Base-by-base conservation (phyloP, 148 eudicot genomes). In the Camellia granthamiana region DNA sequence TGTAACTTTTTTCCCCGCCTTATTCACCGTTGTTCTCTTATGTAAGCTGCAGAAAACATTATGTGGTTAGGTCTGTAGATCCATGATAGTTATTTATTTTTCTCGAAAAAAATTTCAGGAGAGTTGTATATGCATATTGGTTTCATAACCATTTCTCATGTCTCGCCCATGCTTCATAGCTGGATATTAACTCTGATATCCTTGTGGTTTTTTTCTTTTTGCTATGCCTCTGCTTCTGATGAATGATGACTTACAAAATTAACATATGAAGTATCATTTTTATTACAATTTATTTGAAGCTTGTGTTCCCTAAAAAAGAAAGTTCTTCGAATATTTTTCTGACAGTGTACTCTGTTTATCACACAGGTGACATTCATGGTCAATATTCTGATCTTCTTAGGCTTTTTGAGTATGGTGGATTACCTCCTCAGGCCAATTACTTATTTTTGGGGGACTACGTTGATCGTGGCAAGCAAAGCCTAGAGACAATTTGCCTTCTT, bases 371-470 rank as follows among this genome's bases (percentile, higher is more conserved):
- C 76, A 84, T 89, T 78, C 91, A 88, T 79, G 91, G 91, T 67
- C 91, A 86, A 77, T 86, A 86, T 83, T 87, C 91, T 80, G 91
- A 89, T 81, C 91, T 89, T 74, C 83, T 89, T n/a, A 82, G 91
- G 77, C 87, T 85, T 75, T 87, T 89, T 58, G 90, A 87, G 73
- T 89, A 87, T 61, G 92, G 92, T 58, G 92, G 90, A 65, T 86
- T 87, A 19, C 92, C 92, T 72, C 92, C 92, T 66, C 81, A 87
- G 74, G 79, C 92, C 55, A 89, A 87, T 75, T 89, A 89, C 81
- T 83, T 89, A 77, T 87, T 89, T 81, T 84, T 89, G 84, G 92
- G 92, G 74, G 92, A 89, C 84, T 89, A 89, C 77, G 92, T 89
- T 56, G 92, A 89, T 78, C 81, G 90, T 68, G 90, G 91, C 79